Conservation (phyloP, 495 filamentous ascomycete genomes). For the Tuber borchii region DNA sequence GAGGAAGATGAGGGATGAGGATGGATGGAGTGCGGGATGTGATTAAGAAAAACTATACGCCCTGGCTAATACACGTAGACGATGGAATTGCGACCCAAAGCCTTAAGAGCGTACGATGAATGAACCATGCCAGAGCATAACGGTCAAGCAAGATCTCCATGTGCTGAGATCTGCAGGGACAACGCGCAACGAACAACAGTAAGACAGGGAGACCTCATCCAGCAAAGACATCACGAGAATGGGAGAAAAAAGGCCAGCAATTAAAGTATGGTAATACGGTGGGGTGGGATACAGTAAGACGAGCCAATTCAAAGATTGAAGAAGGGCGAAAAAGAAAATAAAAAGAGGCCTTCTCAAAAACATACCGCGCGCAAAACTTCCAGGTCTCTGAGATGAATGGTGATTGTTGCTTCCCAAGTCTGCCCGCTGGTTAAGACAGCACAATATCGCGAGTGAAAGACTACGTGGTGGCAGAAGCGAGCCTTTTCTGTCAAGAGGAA, state of each 20-base stretch:
- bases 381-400: neutral
- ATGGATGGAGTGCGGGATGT: neutral
- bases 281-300: neutral
- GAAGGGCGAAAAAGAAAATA: neutral
- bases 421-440: neutral
- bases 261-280: neutral
- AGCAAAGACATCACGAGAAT: neutral
- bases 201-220: neutral
- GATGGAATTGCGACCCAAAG: neutral
- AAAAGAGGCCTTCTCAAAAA: neutral
- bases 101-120: neutral
- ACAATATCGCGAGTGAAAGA: neutral
- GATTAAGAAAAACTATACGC: neutral
- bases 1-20: constrained; percentile 2
- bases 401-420: neutral
- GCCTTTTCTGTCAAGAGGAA: neutral
- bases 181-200: neutral
- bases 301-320: neutral
- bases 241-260: neutral
- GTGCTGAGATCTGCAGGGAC: neutral
- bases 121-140: neutral
- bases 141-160: neutral
- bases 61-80: neutral
- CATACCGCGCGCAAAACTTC: neutral
- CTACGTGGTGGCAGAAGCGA: neutral